A percentile compares a stretch with the other conserved stretches of the same genome.
Conservation (phyloP, 805 yeast genomes). For the Zygosaccharomyces kombuchaensis region DNA sequence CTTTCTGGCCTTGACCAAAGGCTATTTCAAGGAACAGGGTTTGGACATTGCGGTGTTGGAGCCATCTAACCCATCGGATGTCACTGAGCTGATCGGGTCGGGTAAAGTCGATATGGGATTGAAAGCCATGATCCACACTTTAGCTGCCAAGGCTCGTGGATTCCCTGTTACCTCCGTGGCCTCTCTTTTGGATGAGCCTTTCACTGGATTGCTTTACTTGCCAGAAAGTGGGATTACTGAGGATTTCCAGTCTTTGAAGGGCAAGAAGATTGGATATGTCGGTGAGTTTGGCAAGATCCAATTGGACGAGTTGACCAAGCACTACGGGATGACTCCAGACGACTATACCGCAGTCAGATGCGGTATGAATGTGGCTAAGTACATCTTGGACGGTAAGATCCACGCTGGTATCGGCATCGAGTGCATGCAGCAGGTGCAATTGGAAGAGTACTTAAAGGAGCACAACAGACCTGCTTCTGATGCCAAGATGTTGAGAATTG, state of each 20-base stretch:
- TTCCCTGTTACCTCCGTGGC: slow-evolving; percentile 54
- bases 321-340: slow-evolving; percentile 51
- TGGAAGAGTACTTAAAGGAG: slow-evolving; percentile 45
- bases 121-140: slow-evolving; percentile 57
- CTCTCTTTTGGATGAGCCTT: slow-evolving; percentile 52
- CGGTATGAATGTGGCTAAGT: slow-evolving; percentile 57
- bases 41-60: slow-evolving; percentile 49
- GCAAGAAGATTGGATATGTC: slow-evolving; percentile 52
- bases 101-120: slow-evolving; percentile 57
- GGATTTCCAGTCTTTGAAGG: slow-evolving; percentile 49
- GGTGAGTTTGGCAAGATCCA: slow-evolving; percentile 60
- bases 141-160: slow-evolving; percentile 57
- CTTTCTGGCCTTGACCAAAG: slow-evolving; percentile 46
- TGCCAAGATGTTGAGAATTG: slow-evolving; percentile 55
- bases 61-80: slow-evolving; percentile 56
- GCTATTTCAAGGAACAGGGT: slow-evolving; percentile 48
- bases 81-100: slow-evolving; percentile 52
- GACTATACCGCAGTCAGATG: slow-evolving; percentile 57
- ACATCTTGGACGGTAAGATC: slow-evolving; percentile 50
- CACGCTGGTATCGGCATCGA: slow-evolving; percentile 59
- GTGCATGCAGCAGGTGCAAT: slow-evolving; percentile 55
- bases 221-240: slow-evolving; percentile 48
- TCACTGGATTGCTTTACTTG: slow-evolving; percentile 51
- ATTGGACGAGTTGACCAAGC: slow-evolving; percentile 50
- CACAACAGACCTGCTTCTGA: slow-evolving; percentile 43